Base-by-base conservation (phyloP, 306 rosid species). In the Trifolium subterraneum region DNA sequence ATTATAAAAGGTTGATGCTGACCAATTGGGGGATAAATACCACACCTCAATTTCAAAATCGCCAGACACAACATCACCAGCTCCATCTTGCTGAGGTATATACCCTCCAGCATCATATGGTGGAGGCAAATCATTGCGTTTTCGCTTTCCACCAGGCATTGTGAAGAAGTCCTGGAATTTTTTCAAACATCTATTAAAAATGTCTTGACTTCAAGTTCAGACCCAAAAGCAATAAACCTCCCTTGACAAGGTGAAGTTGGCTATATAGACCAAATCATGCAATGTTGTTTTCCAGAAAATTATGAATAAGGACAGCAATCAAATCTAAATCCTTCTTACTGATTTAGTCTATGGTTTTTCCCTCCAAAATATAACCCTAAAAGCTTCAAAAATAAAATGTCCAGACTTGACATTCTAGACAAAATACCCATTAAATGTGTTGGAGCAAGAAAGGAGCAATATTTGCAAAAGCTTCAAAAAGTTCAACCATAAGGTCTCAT, bases 11-110 rank as follows among this genome's bases (percentile, higher is more conserved):
- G 3, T 51, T 41, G 31, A 33, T 61, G 13, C 65, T 31, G 64
- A 69, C 36, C 27, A 39, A 68, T 48, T 66, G 9, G 56, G 71
- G 52, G 35, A 31, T 41, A 60, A 74, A 67, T 38, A 59, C 36
- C 63, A 64, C 73, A 90, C 99, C 97, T 95, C 99, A 76, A 87
- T 84, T 85, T 95, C 90, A 80, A 92, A 90, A 79, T 63, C 67
- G 58, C 78, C 82, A 29, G 88, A 72, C 3, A 81, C 44, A 25
- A 80, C 78, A 86, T 90, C 99, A 78, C 93, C 96, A 67, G 98
- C 93, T 79, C 99, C 99, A 86, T 95, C 99, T 87, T 95, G 99
- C 87, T 95, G 99, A 16, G 99, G 99, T 67, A 92, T 79, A 84
- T 85, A 90, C 55, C 96, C 98, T 79, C 89, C 85, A 71, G 89